Conservation (phyloP, 495 filamentous ascomycete species). For the Cairneyella variabilis region DNA sequence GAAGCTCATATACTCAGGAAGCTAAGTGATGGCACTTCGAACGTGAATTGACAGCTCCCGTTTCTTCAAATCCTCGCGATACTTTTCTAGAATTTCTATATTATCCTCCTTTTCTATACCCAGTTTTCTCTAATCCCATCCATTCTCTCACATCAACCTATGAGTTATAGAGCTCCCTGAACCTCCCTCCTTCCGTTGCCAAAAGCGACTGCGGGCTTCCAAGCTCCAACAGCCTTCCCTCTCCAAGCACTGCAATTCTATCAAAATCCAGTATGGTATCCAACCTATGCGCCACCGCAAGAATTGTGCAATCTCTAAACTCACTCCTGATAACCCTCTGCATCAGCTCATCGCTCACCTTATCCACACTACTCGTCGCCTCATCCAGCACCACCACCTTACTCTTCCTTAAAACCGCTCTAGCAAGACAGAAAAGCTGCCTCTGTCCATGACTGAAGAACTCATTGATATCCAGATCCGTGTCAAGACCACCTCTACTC, state of each 20-base stretch:
- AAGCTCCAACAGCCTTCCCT: slow-evolving; percentile 27
- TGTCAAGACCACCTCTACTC: slow-evolving; percentile 37
- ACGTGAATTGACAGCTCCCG: too few relatives aligned
- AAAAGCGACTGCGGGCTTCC: slow-evolving; percentile 12
- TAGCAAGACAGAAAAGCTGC: slow-evolving; percentile 44
- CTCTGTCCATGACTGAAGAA: slow-evolving; percentile 41
- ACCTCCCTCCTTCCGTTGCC: slow-evolving; percentile 1
- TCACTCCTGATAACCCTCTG: slow-evolving; percentile 55
- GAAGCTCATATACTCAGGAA: too few relatives aligned
- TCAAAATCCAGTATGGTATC: slow-evolving; percentile 50
- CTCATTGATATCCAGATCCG: slow-evolving; percentile 33
- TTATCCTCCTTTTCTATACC: too few relatives aligned
- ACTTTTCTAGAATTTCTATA: too few relatives aligned
- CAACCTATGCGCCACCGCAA: slow-evolving; percentile 62
- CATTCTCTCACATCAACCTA: too few relatives aligned
- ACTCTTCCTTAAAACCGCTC: slow-evolving; percentile 33
- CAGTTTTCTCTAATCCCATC: too few relatives aligned
- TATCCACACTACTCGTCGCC: slow-evolving; percentile 49
- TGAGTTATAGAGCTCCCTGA: slow-evolving; percentile 14
- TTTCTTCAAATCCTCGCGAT: too few relatives aligned
- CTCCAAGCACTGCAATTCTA: slow-evolving; percentile 37
- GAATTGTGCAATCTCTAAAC: slow-evolving; percentile 53
- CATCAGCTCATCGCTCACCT: slow-evolving; percentile 53
- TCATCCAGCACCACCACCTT: slow-evolving; percentile 45
- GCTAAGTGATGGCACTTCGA: too few relatives aligned